Base-by-base conservation (phyloP, 768 basidiomycete species). In the Macrolepiota fuliginosa region DNA sequence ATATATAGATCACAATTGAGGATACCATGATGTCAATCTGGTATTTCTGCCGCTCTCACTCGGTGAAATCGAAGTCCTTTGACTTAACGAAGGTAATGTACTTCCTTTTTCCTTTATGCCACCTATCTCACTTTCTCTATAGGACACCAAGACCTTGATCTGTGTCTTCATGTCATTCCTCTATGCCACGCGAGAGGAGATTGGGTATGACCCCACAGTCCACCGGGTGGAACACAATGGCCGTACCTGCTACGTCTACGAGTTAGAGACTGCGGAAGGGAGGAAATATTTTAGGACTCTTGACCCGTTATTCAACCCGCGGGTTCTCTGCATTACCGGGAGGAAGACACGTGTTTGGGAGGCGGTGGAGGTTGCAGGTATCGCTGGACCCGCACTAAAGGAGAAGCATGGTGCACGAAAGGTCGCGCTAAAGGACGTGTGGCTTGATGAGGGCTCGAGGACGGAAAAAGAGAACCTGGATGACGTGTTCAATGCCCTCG, bases 351-450 rank as follows among this genome's bases (percentile, higher is more conserved):
- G 65, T 7, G 50, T 66, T n/a, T 65, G 61, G 65, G 13, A 61
- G 36, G 65, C 55, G 17, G 27, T 29, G n/a, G 35, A 62, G 40
- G 56, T 62, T 40, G 37, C 36, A 29, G 27, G 32, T 24, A 52
- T 36, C n/a, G 47, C 27, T 40, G 17, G 35, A 42, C 4, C 13
- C 12, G 13, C 12, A 13, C 25, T 24, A 3, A 13, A 19, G 7
- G 1, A 24, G 11, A 22, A 13, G 19, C 22, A 10, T 32, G 61
- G 61, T 27, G 62, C 58, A 32, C 40, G 17, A n/a, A 10, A 27
- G 7, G 29, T 55, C 1, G 64, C 63, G 12, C 35, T 69, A 24
- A 66, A 67, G 47, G 65, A 69, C 39, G 65, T 66, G 5, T 69
- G 67, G 67, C 53, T 69, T 2, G 64, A 67, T 19, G 40, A 22